Evolutionary conservation across 1,284 basidiomycete species (phyloP), one percentile per base, ranked within the genome.

Genomic region (Termitomyces sp.): DNA sequence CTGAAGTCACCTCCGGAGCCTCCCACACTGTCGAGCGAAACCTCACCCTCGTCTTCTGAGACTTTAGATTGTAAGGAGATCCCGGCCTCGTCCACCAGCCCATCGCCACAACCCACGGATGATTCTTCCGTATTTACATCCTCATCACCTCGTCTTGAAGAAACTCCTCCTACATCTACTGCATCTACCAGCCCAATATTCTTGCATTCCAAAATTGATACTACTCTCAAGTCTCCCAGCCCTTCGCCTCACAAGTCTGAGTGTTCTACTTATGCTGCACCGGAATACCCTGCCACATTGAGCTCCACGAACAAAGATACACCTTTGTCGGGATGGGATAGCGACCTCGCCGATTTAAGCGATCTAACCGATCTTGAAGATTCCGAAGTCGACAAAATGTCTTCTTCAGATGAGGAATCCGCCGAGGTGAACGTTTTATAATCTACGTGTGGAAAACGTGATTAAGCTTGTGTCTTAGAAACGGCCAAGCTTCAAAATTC

Each of bases 281-380:
- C 30, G 7, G n/a, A n/a, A 28, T 39, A n/a, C 30, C 50, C 36
- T 1, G 6, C 26, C 21, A 9, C 15, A 38, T 33, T 36, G 34
- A 21, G 33, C 15, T 17, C 48, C 3, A 43, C 17, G 34, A 43
- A 8, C 19, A 21, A 40, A 13, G 17, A 30, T 2, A 26, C 21
- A 19, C n/a, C 10, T 36, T 41, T 24, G 26, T 52, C 59, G 1
- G 63, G 63, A 26, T 67, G 69, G 69, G 64, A 68, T 38, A 70
- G 69, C 19, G 66, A 70, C 49, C 61, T 70, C 47, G 66, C 64
- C 9, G 65, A 70, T 48, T 58, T 70, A 41, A 64, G 61, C 13
- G 61, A 66, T 4, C 56, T 67, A 30, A 58, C 60, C 3, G 52
- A 56, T 43, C 49, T 42, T 21, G 44, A 44, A 19, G 53, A 54